phyloP scores from a whole-genome alignment of 2,329 filamentous ascomycete genomes.

The Colletotrichum tofieldiae region DNA sequence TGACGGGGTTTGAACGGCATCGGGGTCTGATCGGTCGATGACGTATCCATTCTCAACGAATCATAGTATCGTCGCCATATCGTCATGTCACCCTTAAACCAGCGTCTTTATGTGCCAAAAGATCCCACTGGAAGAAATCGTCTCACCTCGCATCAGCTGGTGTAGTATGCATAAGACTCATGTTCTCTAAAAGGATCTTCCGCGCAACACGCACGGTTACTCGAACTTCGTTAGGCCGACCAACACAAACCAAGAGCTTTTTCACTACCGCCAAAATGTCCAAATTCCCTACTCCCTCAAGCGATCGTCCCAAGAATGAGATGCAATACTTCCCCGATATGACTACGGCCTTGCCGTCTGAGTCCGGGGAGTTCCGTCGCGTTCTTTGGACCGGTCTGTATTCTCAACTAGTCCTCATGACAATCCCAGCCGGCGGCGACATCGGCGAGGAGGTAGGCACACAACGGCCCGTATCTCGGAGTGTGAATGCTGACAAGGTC shows the following conservation, averaged over 20 bases:
- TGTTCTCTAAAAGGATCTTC: background rate
- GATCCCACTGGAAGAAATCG: background rate
- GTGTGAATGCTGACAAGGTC: slow-evolving; percentile 39
- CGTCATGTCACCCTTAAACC: background rate
- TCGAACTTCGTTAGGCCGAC: background rate
- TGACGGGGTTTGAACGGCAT: slow-evolving; percentile 10
- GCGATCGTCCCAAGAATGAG: slow-evolving; percentile 62
- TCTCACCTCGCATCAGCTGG: accelerated
- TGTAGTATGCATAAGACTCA: background rate
- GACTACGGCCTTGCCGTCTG: slow-evolving; percentile 66
- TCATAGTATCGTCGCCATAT: slow-evolving; percentile 9
- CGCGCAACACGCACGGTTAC: background rate
- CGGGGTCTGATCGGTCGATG: slow-evolving; percentile 22
- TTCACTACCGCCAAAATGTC: slow-evolving; percentile 46
- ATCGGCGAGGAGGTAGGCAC: slow-evolving; percentile 77
- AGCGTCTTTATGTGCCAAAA: background rate
- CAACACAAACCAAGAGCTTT: background rate
- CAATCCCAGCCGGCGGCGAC: slow-evolving; percentile 73
- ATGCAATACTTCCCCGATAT: slow-evolving; percentile 75
- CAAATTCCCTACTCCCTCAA: slow-evolving; percentile 50
- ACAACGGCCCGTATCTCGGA: background rate
- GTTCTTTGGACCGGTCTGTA: slow-evolving; percentile 76
- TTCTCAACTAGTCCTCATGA: slow-evolving; percentile 76
- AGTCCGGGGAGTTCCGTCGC: slow-evolving; percentile 72
- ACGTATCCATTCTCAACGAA: slow-evolving; percentile 20